Base-by-base conservation (phyloP, 768 basidiomycete genomes). In the Cyclocybe cylindracea region DNA sequence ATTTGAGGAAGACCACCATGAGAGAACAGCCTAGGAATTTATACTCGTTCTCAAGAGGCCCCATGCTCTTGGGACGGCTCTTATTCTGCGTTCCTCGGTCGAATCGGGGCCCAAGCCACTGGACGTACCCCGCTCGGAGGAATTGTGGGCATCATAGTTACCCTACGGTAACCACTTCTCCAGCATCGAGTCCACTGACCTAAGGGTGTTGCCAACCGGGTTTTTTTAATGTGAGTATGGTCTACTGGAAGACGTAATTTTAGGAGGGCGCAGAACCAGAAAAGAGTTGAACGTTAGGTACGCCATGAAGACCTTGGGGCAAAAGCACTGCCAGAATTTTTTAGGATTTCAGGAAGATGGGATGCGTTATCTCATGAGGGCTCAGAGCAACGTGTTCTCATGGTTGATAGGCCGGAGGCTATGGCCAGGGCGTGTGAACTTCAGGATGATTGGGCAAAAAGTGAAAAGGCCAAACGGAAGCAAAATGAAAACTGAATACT, bases 61-160 rank as follows among this genome's bases (percentile, higher is more conserved):
- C 59, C 46, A 43, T 55, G 35, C 46, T 46, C 33, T 54, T 55
- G 58, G 48, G 43, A 52, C 50, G 39, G 42, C 38, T 24, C 24
- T 24, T 24, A 52, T 36, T 46, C 24, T 51, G 53, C 45, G 31
- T 31, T 50, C 51, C 52, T 60, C 51, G 59, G 59, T 57, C 48
- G 56, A 36, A 48, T 41, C 55, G 55, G 53, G 56, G 53, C 55
- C 56, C 53, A 55, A 32, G 44, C 44, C 37, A 46, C 52, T 51
- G 59, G 55, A 43, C 53, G 41, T 39, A 44, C 35, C 39, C 31
- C 40, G 18, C 32, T 53, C 54, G 55, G 51, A 50, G 39, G 51
- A 53, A 54, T 36, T 47, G 50, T 49, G 44, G 48, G 50, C 44
- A 49, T 49, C 55, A 18, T 51, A 39, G 43, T 35, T 43, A 36